Base-by-base conservation (phyloP, 2,329 filamentous ascomycete genomes). In the Trichothecium sympodiale region DNA sequence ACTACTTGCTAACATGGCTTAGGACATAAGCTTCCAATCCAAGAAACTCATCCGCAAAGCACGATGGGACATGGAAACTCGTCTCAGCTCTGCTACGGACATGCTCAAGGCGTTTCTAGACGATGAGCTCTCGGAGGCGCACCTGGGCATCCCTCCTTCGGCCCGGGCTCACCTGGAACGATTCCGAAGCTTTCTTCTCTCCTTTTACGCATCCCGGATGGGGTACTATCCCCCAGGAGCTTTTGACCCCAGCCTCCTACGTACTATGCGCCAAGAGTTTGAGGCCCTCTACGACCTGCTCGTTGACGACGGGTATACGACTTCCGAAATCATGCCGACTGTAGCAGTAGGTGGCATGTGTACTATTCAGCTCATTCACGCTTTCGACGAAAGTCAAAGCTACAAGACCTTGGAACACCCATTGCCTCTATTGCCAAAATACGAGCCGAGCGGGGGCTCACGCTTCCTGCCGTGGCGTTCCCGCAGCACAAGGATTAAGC, bases 221-320 rank as follows among this genome's bases (percentile, higher is more conserved):
- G 81, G 82, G 5, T 80, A 78, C 44, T 89, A 82, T 55, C 83
- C 84, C 1, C 82, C 83, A 0, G 59, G 60, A 6, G 53, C 68
- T 2, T 81, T 80, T 43, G 67, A 75, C 13, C 72, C 76, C 27
- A 57, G 64, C 15, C 54, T 80, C 1, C 77, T 77, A 46, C 61
- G 61, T 23, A 61, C 63, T 4, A 80, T 89, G 72, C 69, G 71
- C 29, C 59, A 66, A 25, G 83, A 89, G 43, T 87, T 91, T 43
- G 67, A 75, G 34, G 74, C 69, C 3, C 59, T 89, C 0, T 86
- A 87, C 52, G 66, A 78, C 23, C 77, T 80, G 33, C 63, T 91
- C 1, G 80, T 80, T 1, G 82, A 91, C 45, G 61, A 65, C 5
- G 60, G 58, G 3, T 74, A 71, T 16, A 70, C 67, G 0, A 53